phyloP scores from a whole-genome alignment of 2,329 filamentous ascomycete species.

The Colletotrichum musae region DNA sequence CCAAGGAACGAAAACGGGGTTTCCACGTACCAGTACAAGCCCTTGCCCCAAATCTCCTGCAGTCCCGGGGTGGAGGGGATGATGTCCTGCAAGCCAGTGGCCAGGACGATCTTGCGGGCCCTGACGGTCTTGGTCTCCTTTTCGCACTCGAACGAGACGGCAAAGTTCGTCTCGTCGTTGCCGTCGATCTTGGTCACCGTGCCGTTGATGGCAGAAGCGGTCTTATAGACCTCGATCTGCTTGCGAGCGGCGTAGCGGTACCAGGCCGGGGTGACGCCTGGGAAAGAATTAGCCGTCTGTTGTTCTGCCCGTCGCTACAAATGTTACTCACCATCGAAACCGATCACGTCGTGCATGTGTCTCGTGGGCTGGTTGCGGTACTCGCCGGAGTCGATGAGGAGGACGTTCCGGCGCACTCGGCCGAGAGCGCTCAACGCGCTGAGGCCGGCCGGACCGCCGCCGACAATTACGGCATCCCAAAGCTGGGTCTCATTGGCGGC shows the following conservation, averaged over 20 bases:
- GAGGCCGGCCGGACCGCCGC: conserved; percentile 71
- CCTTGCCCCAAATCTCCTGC: conserved; percentile 69
- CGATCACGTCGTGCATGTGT: conserved; percentile 74
- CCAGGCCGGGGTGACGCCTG: conserved; percentile 67
- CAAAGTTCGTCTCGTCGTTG: conserved; percentile 61
- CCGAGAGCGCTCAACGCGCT: conserved; percentile 70
- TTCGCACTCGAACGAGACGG: conserved; percentile 49
- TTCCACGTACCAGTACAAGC: conserved; percentile 64
- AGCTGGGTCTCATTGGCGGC: conserved; percentile 10
- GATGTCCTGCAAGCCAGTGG: conserved; percentile 69
- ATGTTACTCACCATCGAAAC: conserved; percentile 66
- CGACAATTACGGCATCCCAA: conserved; percentile 71
- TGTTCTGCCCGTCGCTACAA: too few relatives aligned
- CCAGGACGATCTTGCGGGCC: conserved; percentile 70
- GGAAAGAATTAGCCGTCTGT: not conserved
- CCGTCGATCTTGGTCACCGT: conserved; percentile 62
- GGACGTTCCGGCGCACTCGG: conserved; percentile 67
- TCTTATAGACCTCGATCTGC: conserved; percentile 55
- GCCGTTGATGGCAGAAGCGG: conserved; percentile 45
- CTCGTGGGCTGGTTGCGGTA: conserved; percentile 71
- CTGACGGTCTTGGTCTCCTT: conserved; percentile 51
- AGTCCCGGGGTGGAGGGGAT: conserved; percentile 70
- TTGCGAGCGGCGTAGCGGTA: conserved; percentile 68
- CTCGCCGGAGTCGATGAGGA: conserved; percentile 70
- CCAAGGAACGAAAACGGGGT: not conserved